Evolutionary conservation across 2,329 filamentous ascomycete species (phyloP).

Genomic region (Fusarium siculi): DNA sequence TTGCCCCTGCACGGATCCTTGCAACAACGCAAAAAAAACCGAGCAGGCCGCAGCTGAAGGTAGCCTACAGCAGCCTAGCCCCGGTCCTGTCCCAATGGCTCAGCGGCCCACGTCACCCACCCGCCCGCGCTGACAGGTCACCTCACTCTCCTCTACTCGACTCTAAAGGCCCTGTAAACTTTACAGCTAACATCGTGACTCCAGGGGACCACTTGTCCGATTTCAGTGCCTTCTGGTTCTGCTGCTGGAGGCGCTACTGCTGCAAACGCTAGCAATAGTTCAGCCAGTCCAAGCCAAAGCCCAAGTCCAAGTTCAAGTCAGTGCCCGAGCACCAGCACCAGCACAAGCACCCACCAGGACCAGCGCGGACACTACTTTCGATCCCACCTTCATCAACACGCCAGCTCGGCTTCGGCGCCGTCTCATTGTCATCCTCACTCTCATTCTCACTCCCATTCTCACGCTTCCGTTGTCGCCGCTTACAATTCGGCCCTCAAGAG

Average conservation of each 20-base stretch:
- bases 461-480: constrained; percentile 31
- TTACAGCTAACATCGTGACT: constrained; percentile 28
- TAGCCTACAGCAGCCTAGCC: neutral
- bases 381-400: constrained; percentile 36
- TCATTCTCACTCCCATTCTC: constrained; percentile 16
- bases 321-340: neutral
- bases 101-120: constrained; percentile 45
- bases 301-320: neutral
- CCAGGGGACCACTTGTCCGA: constrained; percentile 21
- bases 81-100: constrained; percentile 28
- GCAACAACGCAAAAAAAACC: constrained; percentile 5
- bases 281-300: neutral
- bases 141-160: neutral
- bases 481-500: constrained; percentile 40
- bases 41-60: neutral
- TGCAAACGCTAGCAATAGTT: constrained; percentile 17
- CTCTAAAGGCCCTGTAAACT: neutral
- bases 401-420: constrained; percentile 30
- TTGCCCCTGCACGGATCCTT: constrained; percentile 30
- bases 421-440: neutral
- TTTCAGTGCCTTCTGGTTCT: constrained; percentile 14
- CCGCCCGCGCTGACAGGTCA: constrained; percentile 41
- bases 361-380: constrained; percentile 36
- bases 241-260: constrained; percentile 11
- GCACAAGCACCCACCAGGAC: constrained; percentile 6